Conservation (phyloP, 768 basidiomycete species). For the Inosperma sp. region DNA sequence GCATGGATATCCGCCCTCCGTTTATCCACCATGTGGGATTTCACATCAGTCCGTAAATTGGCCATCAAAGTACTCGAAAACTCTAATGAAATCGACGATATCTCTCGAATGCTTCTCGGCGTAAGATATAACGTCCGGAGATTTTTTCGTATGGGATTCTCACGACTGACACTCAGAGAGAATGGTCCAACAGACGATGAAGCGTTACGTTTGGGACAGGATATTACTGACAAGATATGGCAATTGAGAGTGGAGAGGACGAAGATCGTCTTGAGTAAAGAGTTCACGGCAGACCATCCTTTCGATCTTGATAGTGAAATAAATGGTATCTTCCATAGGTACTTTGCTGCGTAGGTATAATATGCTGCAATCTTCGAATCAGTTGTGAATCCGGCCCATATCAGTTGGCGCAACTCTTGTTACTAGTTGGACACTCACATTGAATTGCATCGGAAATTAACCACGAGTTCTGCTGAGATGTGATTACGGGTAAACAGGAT, state of each 20-base stretch:
- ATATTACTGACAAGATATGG: not conserved
- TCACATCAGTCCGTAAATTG: slow-evolving; percentile 45
- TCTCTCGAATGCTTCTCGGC: not conserved
- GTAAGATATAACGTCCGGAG: not conserved
- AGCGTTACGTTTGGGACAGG: not conserved
- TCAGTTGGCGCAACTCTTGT: no score
- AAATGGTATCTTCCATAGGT: no score
- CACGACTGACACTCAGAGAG: not conserved
- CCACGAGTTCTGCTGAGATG: no score
- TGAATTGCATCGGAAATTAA: no score
- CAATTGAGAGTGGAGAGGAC: not conserved
- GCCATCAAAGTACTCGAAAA: slow-evolving; percentile 47
- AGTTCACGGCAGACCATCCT: not conserved
- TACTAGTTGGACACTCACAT: no score
- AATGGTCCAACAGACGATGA: not conserved
- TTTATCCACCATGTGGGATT: slow-evolving; percentile 52
- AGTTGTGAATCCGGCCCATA: no score
- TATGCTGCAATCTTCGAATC: no score
- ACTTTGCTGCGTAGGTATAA: no score
- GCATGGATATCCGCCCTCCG: slow-evolving; percentile 53
- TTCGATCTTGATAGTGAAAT: no score
- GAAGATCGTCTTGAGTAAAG: not conserved
- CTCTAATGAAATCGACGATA: not conserved
- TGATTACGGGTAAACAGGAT: no score
- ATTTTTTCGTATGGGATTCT: not conserved